Evolutionary conservation across 345 rosid species (phyloP), one percentile per base, ranked within the genome.

Genomic region (Syzygium oleosum): DNA sequence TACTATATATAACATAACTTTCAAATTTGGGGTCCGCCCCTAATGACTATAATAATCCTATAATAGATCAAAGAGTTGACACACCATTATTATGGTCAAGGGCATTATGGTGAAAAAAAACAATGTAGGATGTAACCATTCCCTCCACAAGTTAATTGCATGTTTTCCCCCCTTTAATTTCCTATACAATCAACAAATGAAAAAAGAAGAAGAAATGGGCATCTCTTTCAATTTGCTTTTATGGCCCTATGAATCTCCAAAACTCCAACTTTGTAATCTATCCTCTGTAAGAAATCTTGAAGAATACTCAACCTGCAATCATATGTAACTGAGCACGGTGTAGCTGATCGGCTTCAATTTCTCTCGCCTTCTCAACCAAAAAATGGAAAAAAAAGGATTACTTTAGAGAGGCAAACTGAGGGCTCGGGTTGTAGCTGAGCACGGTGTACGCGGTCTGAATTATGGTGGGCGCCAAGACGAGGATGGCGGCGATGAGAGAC

Each of bases 391-490:
- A 58, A 12, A 12, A 58, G 27, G 14, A 12, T 27, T 59, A 5
- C 12, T 59, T 59, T 59, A 2, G 17, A 27, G 68, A 0, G 19
- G 77, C 19, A 15, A 63, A 15, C 9, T 29, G 38, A 29, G 10
- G 8, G 17, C 7, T n/a, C 10, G 77, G 77, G 38, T 7, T 6
- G 38, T 7, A 6, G 21, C 13, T n/a, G 38, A 63, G 34, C 73
- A 12, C 34, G 19, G 10, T 5, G 77, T 14, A 63, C 19, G 4
- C 12, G 2, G 93, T 91, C 80, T 91, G 92, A 27, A n/a, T 85
- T 34, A 91, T 79, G 3, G 93, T 91, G 85, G 93, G 91, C 43
- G 91, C 93, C 38, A 93, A 92, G 22, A 91, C 90, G 85, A 94
- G 87, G 87, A 92, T 0, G 1, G 90, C 91, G 16, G 91, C 92